Base-by-base conservation (phyloP, 2,329 filamentous ascomycete genomes). In the Exophiala sp. region DNA sequence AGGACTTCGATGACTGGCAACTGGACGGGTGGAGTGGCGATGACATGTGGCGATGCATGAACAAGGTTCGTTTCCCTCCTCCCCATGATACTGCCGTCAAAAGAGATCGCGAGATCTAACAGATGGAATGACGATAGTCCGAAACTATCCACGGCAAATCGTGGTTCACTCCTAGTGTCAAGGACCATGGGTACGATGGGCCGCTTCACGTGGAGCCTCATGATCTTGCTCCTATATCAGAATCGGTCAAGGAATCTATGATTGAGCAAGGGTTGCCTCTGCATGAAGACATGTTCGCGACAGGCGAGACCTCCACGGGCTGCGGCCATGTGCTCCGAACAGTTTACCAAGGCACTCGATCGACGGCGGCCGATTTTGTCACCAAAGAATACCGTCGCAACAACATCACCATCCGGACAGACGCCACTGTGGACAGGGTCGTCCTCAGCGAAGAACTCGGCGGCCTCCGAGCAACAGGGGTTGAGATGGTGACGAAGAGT, bases 281-380 rank as follows among this genome's bases (percentile, higher is more conserved):
- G n/a, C 72, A 80, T 39, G 71, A 74, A n/a, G 81, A 85, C 57
- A 82, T 84, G 78, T 84, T 84, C 63, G 75, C 76, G 0, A 77
- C 75, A 12, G 77, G 78, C 10, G 70, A 76, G 29, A 74, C 73
- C 18, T 68, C 78, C 1, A 74, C 80, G 44, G 80, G 78, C 1
- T 83, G 80, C 58, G 80, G 80, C 2, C 79, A 83, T 65, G 78
- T 68, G 1, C 72, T 76, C 8, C 69, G 79, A 53, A 81, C 78
- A 20, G 77, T 79, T 1, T 71, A 76, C 47, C 69, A 78, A 44
- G 81, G 80, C 0, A 64, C 75, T 11, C 72, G 80, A 14, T 77
- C 76, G 0, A 82, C 78, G 0, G 72, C 74, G 0, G 78, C 78
- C 8, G 78, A 82, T 62, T 83, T 78, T 47, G 68, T 77, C 18